A percentile compares a stretch with the other conserved stretches of the same genome.
Conservation (phyloP, 768 basidiomycete genomes). For the Sistotremastrum suecicum region DNA sequence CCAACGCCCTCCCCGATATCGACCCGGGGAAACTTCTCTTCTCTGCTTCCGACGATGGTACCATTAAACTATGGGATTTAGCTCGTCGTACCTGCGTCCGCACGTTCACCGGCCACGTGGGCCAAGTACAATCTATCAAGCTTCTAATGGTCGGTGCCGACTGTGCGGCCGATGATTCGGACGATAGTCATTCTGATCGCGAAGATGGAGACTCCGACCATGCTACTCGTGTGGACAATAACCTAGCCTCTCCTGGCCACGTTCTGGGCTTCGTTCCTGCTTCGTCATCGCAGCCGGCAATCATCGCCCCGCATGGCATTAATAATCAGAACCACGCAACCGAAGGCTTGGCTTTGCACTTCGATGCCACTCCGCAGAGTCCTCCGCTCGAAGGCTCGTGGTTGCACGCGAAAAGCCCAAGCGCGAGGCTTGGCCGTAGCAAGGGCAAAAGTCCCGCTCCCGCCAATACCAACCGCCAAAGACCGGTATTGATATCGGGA, state of each 20-base stretch:
- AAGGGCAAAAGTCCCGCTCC: neutral
- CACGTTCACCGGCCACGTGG: conserved; percentile 79
- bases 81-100: conserved; percentile 64
- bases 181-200: conserved; percentile 10
- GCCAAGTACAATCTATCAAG: conserved; percentile 86
- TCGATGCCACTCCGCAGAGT: too few relatives aligned
- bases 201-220: neutral
- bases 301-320: conserved; percentile 1
- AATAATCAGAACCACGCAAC: neutral
- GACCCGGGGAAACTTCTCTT: conserved; percentile 90
- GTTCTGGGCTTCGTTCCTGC: neutral
- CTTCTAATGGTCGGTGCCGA: conserved; percentile 56
- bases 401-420: conserved; percentile 1
- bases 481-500: conserved; percentile 74
- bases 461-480: conserved; percentile 16
- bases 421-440: neutral
- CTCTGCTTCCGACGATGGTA: conserved; percentile 90
- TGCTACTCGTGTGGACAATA: neutral
- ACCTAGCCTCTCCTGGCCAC: too few relatives aligned
- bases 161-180: conserved; percentile 14
- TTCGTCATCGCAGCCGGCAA: conserved; percentile 1
- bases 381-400: neutral
- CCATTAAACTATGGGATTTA: conserved; percentile 91
- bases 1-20: conserved; percentile 32
- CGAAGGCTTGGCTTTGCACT: too few relatives aligned